Percentiles rank a stretch among this genome's conserved stretches.
Evolutionary conservation across 1,139 yeast species (phyloP).

Genomic region (Pichia norvegensis): DNA sequence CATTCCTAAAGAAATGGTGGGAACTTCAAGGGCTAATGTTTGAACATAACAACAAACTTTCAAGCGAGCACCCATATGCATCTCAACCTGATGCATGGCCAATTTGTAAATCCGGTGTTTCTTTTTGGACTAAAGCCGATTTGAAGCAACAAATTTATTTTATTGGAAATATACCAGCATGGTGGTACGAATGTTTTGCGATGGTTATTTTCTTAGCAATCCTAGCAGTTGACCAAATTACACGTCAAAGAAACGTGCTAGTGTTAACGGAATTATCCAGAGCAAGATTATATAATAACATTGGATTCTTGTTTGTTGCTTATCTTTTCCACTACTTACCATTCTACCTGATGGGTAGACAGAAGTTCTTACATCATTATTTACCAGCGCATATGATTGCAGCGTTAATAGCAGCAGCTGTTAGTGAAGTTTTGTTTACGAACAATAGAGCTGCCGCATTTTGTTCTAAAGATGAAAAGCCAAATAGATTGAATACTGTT

Average conservation of each 20-base stretch:
- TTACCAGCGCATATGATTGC: slow-evolving; percentile 93
- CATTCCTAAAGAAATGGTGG: slow-evolving; percentile 81
- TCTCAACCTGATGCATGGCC: slow-evolving; percentile 95
- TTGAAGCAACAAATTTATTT: slow-evolving; percentile 73
- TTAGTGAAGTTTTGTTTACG: slow-evolving; percentile 72
- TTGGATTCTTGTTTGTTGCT: slow-evolving; percentile 79
- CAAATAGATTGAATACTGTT: slow-evolving; percentile 17
- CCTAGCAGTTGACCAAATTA: slow-evolving; percentile 64
- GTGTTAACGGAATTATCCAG: slow-evolving; percentile 58
- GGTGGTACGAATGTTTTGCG: slow-evolving; percentile 77
- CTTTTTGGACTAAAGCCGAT: slow-evolving; percentile 77
- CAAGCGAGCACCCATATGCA: slow-evolving; percentile 92
- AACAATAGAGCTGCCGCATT: slow-evolving; percentile 36
- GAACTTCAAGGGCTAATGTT: slow-evolving; percentile 88
- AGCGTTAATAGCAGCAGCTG: slow-evolving; percentile 73
- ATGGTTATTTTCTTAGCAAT: slow-evolving; percentile 59
- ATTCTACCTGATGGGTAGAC: slow-evolving; percentile 87
- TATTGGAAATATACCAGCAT: slow-evolving; percentile 84
- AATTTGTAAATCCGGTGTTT: slow-evolving; percentile 81
- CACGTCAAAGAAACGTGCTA: slow-evolving; percentile 61
- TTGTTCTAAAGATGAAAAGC: slow-evolving; percentile 24
- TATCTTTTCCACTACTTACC: slow-evolving; percentile 90
- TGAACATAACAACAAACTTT: slow-evolving; percentile 79
- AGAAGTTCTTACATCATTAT: slow-evolving; percentile 90
- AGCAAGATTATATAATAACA: slow-evolving; percentile 67